These are phyloP conservation scores for Capronia epimyces DNA, from an alignment of 2,329 filamentous ascomycete genomes.

Conservation along the genomic window DNA sequence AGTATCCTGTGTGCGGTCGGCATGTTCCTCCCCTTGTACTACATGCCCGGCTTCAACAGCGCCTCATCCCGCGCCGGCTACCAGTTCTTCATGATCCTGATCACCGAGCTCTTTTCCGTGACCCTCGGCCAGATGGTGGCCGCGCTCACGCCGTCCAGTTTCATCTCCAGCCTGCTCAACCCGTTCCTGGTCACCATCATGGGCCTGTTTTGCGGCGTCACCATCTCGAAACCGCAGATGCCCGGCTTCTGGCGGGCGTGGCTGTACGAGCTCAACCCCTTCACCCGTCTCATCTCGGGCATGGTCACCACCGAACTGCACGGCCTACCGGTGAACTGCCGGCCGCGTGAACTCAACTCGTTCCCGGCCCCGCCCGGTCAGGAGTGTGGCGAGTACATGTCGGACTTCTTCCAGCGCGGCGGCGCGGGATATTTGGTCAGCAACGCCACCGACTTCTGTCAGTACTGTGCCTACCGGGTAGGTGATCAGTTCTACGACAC, in stretches of 20 bases:
- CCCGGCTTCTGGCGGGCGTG: constrained; percentile 71
- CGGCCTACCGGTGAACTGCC: constrained; percentile 58
- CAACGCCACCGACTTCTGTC: constrained; percentile 61
- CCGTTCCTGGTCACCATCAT: constrained; percentile 80
- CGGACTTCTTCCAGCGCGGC: constrained; percentile 61
- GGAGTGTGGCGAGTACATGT: constrained; percentile 72
- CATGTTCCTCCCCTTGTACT: constrained; percentile 82
- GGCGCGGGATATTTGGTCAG: constrained; percentile 66
- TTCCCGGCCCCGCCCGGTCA: constrained; percentile 63
- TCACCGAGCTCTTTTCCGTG: constrained; percentile 79
- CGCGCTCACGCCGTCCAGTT: constrained; percentile 69
- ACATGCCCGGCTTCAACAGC: constrained; percentile 67
- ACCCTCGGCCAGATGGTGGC: constrained; percentile 72
- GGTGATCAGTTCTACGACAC: constrained; percentile 74
- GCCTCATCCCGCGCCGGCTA: constrained; percentile 66
- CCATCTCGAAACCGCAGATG: constrained; percentile 72
- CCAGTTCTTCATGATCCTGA: constrained; percentile 77
- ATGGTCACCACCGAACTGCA: constrained; percentile 76
- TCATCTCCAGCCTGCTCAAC: constrained; percentile 73
- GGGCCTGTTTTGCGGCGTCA: constrained; percentile 80
- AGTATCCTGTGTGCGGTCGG: constrained; percentile 69
- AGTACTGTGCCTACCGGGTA: constrained; percentile 75
- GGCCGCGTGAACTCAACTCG: constrained; percentile 55
- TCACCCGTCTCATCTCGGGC: constrained; percentile 73
- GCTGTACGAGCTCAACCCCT: constrained; percentile 78